These are phyloP conservation scores for Quercus variabilis DNA, from an alignment of 306 rosid species.

Conservation along the genomic window DNA sequence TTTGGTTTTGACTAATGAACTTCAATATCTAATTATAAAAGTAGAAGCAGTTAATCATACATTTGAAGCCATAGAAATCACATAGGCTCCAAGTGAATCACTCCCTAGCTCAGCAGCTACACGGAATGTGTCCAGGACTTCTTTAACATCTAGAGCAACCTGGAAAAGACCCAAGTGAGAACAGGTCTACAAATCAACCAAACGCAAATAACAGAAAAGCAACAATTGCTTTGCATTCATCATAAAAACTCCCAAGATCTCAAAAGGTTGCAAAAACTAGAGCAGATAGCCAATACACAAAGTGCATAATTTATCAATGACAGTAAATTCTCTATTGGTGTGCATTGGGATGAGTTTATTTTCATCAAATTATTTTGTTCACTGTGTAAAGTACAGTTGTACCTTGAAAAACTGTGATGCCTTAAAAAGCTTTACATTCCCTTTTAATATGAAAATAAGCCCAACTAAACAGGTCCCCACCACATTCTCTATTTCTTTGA, in stretches of 20 bases:
- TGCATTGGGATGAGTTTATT: no score
- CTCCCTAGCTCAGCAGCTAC: conserved; percentile 87
- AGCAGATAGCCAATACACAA: neutral
- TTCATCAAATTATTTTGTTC: no score
- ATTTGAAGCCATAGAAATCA: conserved; percentile 94
- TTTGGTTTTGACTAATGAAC: neutral
- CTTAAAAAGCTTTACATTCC: no score
- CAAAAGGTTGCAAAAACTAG: neutral
- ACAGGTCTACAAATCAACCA: conserved; percentile 10
- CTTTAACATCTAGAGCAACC: conserved; percentile 75
- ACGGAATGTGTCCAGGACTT: conserved; percentile 77
- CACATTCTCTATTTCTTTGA: no score
- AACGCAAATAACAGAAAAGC: neutral
- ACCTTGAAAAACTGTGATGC: no score
- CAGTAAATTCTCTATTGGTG: no score
- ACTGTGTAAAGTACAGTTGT: no score
- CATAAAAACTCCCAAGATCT: neutral
- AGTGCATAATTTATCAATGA: no score
- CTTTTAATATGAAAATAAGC: no score
- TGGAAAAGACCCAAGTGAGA: conserved; percentile 31
- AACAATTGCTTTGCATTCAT: conserved; percentile 4
- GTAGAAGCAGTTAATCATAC: conserved; percentile 38
- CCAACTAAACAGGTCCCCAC: no score
- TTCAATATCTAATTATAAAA: conserved; percentile 10
- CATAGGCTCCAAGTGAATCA: conserved; percentile 90